Evolutionary conservation across 2,329 filamentous ascomycete genomes (phyloP), one percentile per base, ranked within the genome.

Genomic region (Calonectria pauciramosa): DNA sequence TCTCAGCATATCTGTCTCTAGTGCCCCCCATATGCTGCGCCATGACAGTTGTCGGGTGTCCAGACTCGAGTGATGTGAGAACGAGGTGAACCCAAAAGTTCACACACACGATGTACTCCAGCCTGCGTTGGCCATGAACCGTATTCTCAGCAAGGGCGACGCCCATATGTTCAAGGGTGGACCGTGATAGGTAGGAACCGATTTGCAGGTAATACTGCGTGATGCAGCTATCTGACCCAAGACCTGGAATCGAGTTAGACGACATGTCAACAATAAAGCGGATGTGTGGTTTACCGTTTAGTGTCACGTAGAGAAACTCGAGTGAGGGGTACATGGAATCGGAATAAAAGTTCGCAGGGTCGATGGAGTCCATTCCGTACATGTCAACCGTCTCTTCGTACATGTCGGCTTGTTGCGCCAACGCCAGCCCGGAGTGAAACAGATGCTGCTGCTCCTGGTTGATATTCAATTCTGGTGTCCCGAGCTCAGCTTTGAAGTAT

Each of bases 41-140:
- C 41, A 70, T 59, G 9, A 44, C 14, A 6, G 67, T 60, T n/a
- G 54, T 59, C 1, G 51, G 67, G 8, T 70, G 51, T 18, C 54
- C 67, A 28, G 67, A 41, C 26, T 70, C 67, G 36, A 70, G 67
- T 3, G 67, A 59, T 8, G 67, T 70, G 14, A 63, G 16, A 11
- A 60, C 51, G 8, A 70, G 52, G 16, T 70, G 54, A 10, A 54
- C 30, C 67, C 51, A 59, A 34, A 70, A 70, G 13, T 70, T 70
- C 18, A 70, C 67, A 30, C 67, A 70, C 1, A 44, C 52, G 4
- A 70, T 70, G 36, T 60, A 70, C n/a, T 70, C 67, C 16, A 70
- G 23, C 4, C 67, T 36, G 16, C 54, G 36, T 14, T 70, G 51
- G 28, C 67, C 67, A 14, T 70, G 67, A 8, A 70, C 67, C 11